Evolutionary conservation across 129 eudicot genomes (phyloP), one percentile per base, ranked within the genome.

Genomic region (Escallonia rubra): DNA sequence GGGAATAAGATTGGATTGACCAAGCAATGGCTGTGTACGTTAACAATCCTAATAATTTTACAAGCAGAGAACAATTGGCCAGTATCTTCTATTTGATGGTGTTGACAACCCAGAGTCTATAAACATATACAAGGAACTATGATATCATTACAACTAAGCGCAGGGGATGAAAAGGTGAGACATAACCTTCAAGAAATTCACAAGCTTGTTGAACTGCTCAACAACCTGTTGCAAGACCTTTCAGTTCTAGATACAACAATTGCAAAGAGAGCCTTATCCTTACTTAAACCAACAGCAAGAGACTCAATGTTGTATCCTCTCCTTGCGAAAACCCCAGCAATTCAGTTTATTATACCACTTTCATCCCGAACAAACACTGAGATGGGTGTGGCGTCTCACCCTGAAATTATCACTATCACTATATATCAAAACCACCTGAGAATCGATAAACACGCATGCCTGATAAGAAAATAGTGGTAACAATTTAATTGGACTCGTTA

Each of bases 291-390:
- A 80, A 93, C 99, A 47, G 96, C 99, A 67, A 93, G 96, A 1
- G 99, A 93, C 76, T 89, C 95, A 16, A 93, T 93, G 52, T 93
- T 93, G 72, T 89, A 93, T 59, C 99, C 99, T 74, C 99, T 78
- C 75, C 96, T 81, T 62, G 99, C 99, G 72, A 93, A 89, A 4
- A 89, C 95, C 16, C 99, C 99, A 7, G 96, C 86, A 56, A 93
- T 93, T 64, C 99, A 77, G 66, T 93, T 86, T 51, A 93, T 93
- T 49, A 93, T 93, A 50, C 99, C 99, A 79, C 96, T 86, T 85
- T 93, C 99, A 71, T 93, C 99, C 70, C 99, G 93, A 70, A 93
- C 99, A 65, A 84, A 89, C 63, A 93, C 96, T 7, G 93, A 89
- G 42, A 93, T 85, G 4, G n/a, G 99, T 84, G 72, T 89, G 96